Evolutionary conservation across 768 basidiomycete species (phyloP), one percentile per base, ranked within the genome.

Genomic region (Psilocybe cubensis): DNA sequence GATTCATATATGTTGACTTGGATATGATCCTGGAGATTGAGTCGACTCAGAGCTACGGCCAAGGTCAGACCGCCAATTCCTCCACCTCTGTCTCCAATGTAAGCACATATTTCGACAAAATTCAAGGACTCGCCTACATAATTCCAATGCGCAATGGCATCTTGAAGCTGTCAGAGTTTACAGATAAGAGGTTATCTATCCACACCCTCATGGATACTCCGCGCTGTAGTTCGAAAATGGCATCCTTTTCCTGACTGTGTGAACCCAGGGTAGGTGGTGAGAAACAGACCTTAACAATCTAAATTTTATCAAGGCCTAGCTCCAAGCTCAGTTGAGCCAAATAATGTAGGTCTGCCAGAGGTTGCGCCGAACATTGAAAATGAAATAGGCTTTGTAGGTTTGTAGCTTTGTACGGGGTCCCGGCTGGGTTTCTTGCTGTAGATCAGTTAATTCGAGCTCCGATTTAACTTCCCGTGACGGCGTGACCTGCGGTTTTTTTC

Each of bases 1-100:
- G 78, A 72, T 61, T 79, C 78, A 41, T 77, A 79, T 14, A 79
- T 61, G 55, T 78, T 72, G 9, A 79, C 66, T 18, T 64, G 60
- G 25, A 69, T 53, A 10, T 51, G n/a, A 17, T 63, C 52, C 21
- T 71, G 62, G 17, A 74, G 64, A 29, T 71, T 66, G 0, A 71
- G 57, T 5, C 58, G 61, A 24, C 61, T 62, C 11, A 70, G 58
- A 17, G 68, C 61, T 4, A 67, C 61, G 3, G 70, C 70, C 14
- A 69, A 56, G 6, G 66, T 65, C 50, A 72, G 58, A 14, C 70
- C 71, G 0, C 68, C 71, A 17, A 72, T 72, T 2, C 71, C 70
- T n/a, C 67, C 70, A 21, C 71, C 71, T 35, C 71, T 71, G 35
- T 14, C 18, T 23, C 3, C 4, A 23, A 25, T 17, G 10, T 25